Conservation (phyloP, 768 basidiomycete species). For the Ephemerocybe angulata region DNA sequence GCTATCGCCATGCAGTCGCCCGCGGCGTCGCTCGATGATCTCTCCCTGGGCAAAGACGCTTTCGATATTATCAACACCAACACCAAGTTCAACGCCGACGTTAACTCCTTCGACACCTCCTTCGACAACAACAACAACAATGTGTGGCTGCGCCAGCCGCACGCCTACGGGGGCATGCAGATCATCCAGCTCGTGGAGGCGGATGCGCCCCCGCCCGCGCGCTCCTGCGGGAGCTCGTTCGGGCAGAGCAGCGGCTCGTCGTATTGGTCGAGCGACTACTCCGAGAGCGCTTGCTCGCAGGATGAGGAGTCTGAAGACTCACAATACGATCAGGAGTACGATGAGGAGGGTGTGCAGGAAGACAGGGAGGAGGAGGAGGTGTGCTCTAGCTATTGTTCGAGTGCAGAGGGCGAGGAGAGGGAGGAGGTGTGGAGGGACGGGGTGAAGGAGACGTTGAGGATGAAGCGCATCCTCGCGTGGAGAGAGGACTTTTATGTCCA, state of each 20-base stretch:
- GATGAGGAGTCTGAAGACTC: constrained; percentile 30
- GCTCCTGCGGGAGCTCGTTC: constrained; percentile 13
- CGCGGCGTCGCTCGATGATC: too few species aligned
- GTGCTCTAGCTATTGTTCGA: constrained; percentile 69
- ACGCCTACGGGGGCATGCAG: constrained; percentile 51
- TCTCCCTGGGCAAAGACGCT: too few species aligned
- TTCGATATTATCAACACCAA: too few species aligned
- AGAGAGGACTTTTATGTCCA: constrained; percentile 53
- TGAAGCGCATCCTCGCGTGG: constrained; percentile 72
- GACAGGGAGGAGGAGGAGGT: constrained; percentile 49
- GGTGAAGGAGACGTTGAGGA: too few species aligned
- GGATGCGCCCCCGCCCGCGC: constrained; percentile 52
- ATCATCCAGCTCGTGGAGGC: constrained; percentile 72
- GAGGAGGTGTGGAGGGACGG: too few species aligned
- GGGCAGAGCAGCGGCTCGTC: constrained; percentile 19
- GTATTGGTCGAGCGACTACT: constrained; percentile 38
- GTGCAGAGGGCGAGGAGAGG: constrained; percentile 33
- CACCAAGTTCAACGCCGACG: constrained; percentile 17
- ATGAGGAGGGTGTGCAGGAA: too few species aligned
- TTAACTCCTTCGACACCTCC: constrained; percentile 18
- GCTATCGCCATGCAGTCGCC: too few species aligned
- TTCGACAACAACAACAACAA: constrained; percentile 16
- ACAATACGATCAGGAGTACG: constrained; percentile 31
- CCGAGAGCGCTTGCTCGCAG: constrained; percentile 36
- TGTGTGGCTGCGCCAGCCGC: constrained; percentile 46